These are phyloP conservation scores for Emergomyces pasteurianus DNA, from an alignment of 2,329 filamentous ascomycete genomes.

Conservation along the genomic window DNA sequence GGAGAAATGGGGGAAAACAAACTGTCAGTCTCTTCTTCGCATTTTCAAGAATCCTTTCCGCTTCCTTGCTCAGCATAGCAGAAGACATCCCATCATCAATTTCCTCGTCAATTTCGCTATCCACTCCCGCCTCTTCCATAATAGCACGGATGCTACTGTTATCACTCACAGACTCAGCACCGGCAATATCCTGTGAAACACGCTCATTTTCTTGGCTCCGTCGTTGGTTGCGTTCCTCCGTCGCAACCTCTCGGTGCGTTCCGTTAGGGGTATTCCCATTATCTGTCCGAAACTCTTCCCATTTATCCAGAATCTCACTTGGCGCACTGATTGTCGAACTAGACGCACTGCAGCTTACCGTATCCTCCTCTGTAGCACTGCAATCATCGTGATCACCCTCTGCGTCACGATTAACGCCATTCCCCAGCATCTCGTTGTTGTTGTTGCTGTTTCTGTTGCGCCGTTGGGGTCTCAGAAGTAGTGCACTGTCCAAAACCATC, in stretches of 20 bases:
- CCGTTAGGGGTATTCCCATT: not conserved
- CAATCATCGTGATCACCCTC: slow-evolving; percentile 25
- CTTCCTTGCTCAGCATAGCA: slow-evolving; percentile 64
- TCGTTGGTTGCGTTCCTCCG: not conserved
- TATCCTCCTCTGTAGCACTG: slow-evolving; percentile 42
- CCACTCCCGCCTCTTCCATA: slow-evolving; percentile 28
- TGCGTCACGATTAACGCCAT: not conserved
- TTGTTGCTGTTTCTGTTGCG: not conserved
- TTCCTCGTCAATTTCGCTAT: slow-evolving; percentile 47
- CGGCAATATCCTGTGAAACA: slow-evolving; percentile 9
- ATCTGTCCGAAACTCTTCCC: slow-evolving; percentile 16
- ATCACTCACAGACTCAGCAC: slow-evolving; percentile 13
- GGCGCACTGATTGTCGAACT: slow-evolving; percentile 24
- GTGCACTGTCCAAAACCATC: slow-evolving; percentile 11
- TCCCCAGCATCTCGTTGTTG: not conserved
- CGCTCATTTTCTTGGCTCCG: slow-evolving; percentile 1
- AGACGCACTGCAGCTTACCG: slow-evolving; percentile 21
- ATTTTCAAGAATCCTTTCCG: slow-evolving; percentile 83
- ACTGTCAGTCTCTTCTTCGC: slow-evolving; percentile 82
- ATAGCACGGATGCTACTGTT: slow-evolving; percentile 26
- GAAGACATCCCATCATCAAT: slow-evolving; percentile 57
- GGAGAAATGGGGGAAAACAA: slow-evolving; percentile 26
- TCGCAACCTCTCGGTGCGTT: slow-evolving; percentile 1
- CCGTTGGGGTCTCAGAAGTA: slow-evolving; percentile 4
- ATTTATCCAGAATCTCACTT: slow-evolving; percentile 15